Evolutionary conservation across 2,329 filamentous ascomycete genomes (phyloP).

Genomic region (Graphilbum ipis-grandicollis): DNA sequence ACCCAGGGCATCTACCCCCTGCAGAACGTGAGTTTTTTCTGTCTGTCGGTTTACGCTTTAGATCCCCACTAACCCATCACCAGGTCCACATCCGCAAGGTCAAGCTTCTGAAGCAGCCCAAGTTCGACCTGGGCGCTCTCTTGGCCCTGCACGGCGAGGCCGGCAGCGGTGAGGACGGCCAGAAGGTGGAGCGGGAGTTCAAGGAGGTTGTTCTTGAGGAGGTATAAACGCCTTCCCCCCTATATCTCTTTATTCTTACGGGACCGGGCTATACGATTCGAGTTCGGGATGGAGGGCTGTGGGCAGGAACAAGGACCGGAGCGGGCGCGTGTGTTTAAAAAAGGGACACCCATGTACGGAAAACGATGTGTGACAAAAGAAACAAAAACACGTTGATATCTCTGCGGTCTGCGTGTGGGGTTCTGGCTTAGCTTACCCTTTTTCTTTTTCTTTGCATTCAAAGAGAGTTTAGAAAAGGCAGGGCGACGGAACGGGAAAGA

Average conservation of each 20-base stretch:
- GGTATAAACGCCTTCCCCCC: slow-evolving; percentile 72
- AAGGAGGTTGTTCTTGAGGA: slow-evolving; percentile 91
- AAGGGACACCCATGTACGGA: neutral
- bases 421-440: slow-evolving; percentile 5
- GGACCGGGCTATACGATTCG: too few species aligned
- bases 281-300: too few species aligned
- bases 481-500: neutral
- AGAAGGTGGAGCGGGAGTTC: slow-evolving; percentile 99
- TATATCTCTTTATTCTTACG: too few species aligned
- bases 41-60: too few species aligned
- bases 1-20: slow-evolving; percentile 99
- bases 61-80: too few species aligned
- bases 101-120: slow-evolving; percentile 95
- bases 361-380: neutral
- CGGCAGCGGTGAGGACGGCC: slow-evolving; percentile 83
- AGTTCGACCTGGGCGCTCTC: slow-evolving; percentile 95
- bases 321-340: neutral
- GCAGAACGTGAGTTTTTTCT: slow-evolving; percentile 59
- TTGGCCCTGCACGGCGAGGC: slow-evolving; percentile 97
- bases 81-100: slow-evolving; percentile 99
- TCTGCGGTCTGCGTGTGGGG: slow-evolving; percentile 1
- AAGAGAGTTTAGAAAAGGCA: too few species aligned
- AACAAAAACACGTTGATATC: neutral
- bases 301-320: neutral
- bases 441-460: slow-evolving; percentile 1